Base-by-base conservation (phyloP, 805 yeast species). In the Zygoascus bituminiphila region DNA sequence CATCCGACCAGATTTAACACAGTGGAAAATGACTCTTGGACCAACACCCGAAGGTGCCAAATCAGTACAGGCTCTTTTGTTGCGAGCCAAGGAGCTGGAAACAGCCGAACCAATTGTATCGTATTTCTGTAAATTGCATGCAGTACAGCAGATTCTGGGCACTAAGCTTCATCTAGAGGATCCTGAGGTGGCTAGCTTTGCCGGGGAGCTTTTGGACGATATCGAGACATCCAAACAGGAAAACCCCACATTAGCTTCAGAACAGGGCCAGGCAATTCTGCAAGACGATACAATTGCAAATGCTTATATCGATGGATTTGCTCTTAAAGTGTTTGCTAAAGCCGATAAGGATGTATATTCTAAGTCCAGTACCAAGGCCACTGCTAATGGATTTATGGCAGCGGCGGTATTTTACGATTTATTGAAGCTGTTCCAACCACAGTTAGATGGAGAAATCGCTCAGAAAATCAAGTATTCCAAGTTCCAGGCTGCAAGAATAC, bases 101-200 rank as follows among this genome's bases (percentile, higher is more conserved):
- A 51, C 57, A 0, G 73, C 71, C 8, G 82, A 85, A 52, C 88
- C 94, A 0, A 66, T 82, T 9, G 75, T 87, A 24, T 71, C 91
- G 4, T 87, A 86, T 64, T 84, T 76, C 63, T 84, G 93, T 64
- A 73, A 71, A 52, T 61, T 83, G 44, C 82, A 83, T 59, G 85
- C 88, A 0, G 81, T 85, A 2, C 91, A 89, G 62, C 71, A 77
- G 57, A 80, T 91, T 2, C 67, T 91, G 19, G 71, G 72, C 33
- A 64, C 74, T 39, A 75, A 78, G 48, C 67, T 81, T 19, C 96
- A 88, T 58, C 67, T 75, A 20, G 56, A 68, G 1, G 76, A 77
- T 51, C 66, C 70, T 6, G 82, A 74, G 12, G 76, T 76, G 24
- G 87, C 86, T 12, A 58, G 56, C 1, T 78, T 77, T 55, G 86